Evolutionary conservation across 352 stramenopile species (phyloP), one percentile per base, ranked within the genome.

Genomic region (Globisporangium solare): DNA sequence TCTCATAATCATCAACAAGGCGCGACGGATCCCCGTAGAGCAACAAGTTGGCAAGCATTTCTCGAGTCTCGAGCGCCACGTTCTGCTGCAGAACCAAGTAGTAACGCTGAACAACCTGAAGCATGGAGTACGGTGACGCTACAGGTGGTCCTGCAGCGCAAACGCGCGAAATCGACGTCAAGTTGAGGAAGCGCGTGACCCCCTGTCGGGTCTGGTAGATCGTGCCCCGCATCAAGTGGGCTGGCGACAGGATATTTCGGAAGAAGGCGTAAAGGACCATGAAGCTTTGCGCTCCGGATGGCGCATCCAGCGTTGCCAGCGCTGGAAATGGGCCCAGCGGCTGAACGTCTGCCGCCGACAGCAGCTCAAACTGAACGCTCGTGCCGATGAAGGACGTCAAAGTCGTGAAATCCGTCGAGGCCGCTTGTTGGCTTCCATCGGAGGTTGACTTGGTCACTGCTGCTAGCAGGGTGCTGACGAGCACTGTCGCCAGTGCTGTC

Each of bases 141-240:
- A 62, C 61, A 6, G 73, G 56, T 10, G 67, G 66, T 0, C 73
- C 71, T 21, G 54, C 56, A 0, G 68, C 47, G 8, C 45, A 31
- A 1, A 87, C 57, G 24, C 67, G 60, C 0, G 49, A 46, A 47
- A 70, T 56, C 41, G 66, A 70, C 12, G 45, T 31, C 32, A 76
- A 61, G 6, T 54, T 51, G 7, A 87, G 22, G 27, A 85, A 87
- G 3, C 70, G 63, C 2, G 60, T 54, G 20, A 87, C 53, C 17
- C 67, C 76, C 10, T 65, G 71, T 24, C 74, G 76, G 2, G 68
- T 70, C 68, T 84, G 74, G 57, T 72, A 85, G 31, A 83, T 55
- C 1, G 79, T 39, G 18, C 62, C 70, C 27, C 68, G 72, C 14
- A 59, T 51, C 17, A 87, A 54, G 52, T 78, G 76, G 0, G 17